A percentile compares a stretch with the other conserved stretches of the same genome.
These are phyloP conservation scores for Zoysia pacifica DNA, from an alignment of 176 grass and related monocot species.

Conservation along the genomic window DNA sequence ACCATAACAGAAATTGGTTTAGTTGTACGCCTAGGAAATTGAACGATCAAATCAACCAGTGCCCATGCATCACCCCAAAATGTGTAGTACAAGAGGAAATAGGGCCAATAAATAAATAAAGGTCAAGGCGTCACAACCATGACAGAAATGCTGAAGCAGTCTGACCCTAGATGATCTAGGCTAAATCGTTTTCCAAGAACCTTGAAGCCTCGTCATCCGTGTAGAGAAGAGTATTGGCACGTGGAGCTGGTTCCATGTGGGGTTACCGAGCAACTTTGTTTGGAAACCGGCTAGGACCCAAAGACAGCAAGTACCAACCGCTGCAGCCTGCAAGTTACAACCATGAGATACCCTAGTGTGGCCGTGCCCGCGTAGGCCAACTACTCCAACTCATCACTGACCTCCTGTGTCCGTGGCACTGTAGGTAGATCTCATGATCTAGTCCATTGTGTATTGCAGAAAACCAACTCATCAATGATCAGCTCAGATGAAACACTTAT, in stretches of 20 bases:
- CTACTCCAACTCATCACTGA: slow-evolving; percentile 17
- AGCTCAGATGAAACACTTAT: not conserved
- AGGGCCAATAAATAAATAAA: not conserved
- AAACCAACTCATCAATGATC: not conserved
- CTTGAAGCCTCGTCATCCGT: no score
- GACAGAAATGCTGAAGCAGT: no score
- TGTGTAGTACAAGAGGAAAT: not conserved
- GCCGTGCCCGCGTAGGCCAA: not conserved
- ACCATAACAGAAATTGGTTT: not conserved
- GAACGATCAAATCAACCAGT: not conserved
- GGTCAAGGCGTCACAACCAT: not conserved
- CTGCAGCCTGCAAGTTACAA: not conserved
- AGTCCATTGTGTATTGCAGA: not conserved
- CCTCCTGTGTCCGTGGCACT: not conserved
- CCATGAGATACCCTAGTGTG: not conserved
- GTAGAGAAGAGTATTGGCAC: not conserved
- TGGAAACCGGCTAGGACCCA: slow-evolving; percentile 10
- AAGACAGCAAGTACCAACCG: slow-evolving; percentile 39
- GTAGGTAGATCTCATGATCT: slow-evolving; percentile 33
- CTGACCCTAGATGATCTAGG: no score
- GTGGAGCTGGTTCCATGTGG: slow-evolving; percentile 14
- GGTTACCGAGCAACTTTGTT: not conserved
- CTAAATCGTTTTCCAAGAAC: no score
- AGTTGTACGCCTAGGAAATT: not conserved
- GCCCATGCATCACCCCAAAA: not conserved